A percentile compares a stretch with the other conserved stretches of the same genome.
Conservation (phyloP, 177 flowering plant species). For the Vitis hybrid region DNA sequence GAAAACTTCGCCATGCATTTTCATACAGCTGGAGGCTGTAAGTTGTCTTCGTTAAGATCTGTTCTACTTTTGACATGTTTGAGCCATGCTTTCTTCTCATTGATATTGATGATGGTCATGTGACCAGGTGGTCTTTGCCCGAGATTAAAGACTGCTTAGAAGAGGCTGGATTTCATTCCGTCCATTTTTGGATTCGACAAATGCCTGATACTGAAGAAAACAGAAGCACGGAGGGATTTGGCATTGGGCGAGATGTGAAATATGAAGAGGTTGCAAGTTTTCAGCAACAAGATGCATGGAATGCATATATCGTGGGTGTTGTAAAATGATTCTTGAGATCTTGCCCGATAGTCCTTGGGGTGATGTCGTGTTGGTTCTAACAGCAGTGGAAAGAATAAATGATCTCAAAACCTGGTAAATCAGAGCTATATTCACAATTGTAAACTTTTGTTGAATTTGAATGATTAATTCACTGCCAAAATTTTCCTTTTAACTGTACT, state of each 20-base stretch:
- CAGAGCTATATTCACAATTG: too few species aligned
- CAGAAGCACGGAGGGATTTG: conserved; percentile 53
- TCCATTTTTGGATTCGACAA: conserved; percentile 82
- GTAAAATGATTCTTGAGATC: conserved; percentile 13
- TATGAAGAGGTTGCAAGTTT: conserved; percentile 77
- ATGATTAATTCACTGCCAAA: too few species aligned
- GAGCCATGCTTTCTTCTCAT: background rate
- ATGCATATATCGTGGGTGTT: conserved; percentile 87
- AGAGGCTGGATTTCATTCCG: conserved; percentile 78
- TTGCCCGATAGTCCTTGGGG: background rate
- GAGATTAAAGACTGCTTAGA: conserved; percentile 91
- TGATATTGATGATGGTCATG: background rate
- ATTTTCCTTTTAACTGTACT: too few species aligned
- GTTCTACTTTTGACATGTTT: background rate
- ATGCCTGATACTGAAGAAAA: conserved; percentile 66
- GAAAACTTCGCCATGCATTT: conserved; percentile 83
- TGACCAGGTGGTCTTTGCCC: conserved; percentile 84
- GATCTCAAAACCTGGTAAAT: too few species aligned
- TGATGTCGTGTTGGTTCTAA: too few species aligned
- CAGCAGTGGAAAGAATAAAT: too few species aligned
- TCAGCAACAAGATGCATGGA: conserved; percentile 89
- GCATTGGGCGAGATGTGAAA: conserved; percentile 57
- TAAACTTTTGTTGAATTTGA: too few species aligned
- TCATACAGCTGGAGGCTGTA: conserved; percentile 97
- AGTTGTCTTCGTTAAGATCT: conserved; percentile 25